Base-by-base conservation (phyloP, 169 alveolate genomes). In the Cryptosporidium sp. region DNA sequence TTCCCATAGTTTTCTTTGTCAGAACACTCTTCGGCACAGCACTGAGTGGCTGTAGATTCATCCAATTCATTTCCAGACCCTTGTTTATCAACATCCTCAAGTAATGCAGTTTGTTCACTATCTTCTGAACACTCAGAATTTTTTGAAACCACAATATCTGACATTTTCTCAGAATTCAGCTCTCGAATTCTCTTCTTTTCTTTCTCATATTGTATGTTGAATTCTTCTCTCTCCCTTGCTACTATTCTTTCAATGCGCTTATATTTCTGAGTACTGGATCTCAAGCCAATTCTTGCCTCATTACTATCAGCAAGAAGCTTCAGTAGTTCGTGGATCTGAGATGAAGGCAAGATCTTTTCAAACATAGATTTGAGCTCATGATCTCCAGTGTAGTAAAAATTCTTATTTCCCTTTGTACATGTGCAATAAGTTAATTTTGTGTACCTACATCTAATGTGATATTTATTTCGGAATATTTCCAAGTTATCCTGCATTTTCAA, bases 361-460 rank as follows among this genome's bases (percentile, higher is more conserved):
- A 42, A 80, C 75, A 80, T 60, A 23, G 73, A 80, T 8, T 80
- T 65, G 35, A 80, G 31, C 29, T 80, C 80, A 18, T 26, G 23
- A 62, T 62, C 52, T 44, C 68, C 68, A 2, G 60, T 33, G 23
- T 44, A 80, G 29, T 60, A 48, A 80, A 62, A 80, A 14, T 14
- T 42, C 12, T 18, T 21, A 21, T 29, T 48, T 42, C 89, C 89
- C 6, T 65, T 44, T 42, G 56, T 23, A 62, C 89, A 80, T 33
- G 89, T 80, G 23, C 89, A 80, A 80, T 80, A 80, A 26, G 89
- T 61, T 42, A 80, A 23, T 21, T 31, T 65, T 39, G 89, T 80
- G 2, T 10, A 61, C n/a, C 70, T 23, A 80, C 89, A 80, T 65
- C 48, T 80, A 14, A 80, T 29, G 52, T 80, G 89, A 39, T 80